Evolutionary conservation across 2,329 filamentous ascomycete genomes (phyloP).

Genomic region (Penicillium occitanis): DNA sequence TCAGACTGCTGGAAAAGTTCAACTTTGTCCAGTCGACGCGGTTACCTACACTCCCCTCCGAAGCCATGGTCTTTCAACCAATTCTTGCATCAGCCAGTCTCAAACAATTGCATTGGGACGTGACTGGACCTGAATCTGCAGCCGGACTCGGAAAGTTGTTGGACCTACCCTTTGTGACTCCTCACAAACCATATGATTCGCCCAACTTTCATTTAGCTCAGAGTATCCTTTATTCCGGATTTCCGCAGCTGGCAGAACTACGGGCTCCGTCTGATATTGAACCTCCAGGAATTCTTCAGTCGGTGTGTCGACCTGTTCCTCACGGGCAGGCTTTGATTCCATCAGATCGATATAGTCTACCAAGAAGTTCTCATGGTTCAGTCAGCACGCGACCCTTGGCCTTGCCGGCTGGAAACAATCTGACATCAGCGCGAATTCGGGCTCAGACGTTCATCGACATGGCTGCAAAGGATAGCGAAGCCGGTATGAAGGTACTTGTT

Average conservation of each 20-base stretch:
- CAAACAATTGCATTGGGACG: constrained; percentile 58
- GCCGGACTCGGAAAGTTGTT: constrained; percentile 38
- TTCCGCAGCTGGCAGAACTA: constrained; percentile 41
- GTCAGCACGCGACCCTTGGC: constrained; percentile 42
- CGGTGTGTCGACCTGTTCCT: constrained; percentile 42
- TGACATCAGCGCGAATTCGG: constrained; percentile 47
- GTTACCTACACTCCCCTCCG: constrained; percentile 47
- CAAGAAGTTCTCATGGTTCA: constrained; percentile 45
- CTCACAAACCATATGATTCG: constrained; percentile 35
- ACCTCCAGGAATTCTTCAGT: constrained; percentile 45
- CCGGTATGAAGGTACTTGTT: constrained; percentile 42
- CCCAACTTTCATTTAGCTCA: constrained; percentile 47
- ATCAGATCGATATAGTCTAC: constrained; percentile 43
- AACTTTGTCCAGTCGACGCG: constrained; percentile 52
- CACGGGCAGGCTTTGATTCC: constrained; percentile 41
- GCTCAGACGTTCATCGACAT: constrained; percentile 48
- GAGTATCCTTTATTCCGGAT: constrained; percentile 45
- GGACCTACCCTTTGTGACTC: constrained; percentile 39
- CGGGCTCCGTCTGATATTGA: constrained; percentile 48
- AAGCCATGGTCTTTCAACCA: constrained; percentile 47
- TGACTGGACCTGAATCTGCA: constrained; percentile 40
- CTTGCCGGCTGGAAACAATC: constrained; percentile 44
- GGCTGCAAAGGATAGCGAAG: constrained; percentile 42
- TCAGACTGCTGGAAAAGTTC: constrained; percentile 51
- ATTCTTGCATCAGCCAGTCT: constrained; percentile 52